Evolutionary conservation across 495 filamentous ascomycete species (phyloP).

Genomic region (Penicillium pancosmium): DNA sequence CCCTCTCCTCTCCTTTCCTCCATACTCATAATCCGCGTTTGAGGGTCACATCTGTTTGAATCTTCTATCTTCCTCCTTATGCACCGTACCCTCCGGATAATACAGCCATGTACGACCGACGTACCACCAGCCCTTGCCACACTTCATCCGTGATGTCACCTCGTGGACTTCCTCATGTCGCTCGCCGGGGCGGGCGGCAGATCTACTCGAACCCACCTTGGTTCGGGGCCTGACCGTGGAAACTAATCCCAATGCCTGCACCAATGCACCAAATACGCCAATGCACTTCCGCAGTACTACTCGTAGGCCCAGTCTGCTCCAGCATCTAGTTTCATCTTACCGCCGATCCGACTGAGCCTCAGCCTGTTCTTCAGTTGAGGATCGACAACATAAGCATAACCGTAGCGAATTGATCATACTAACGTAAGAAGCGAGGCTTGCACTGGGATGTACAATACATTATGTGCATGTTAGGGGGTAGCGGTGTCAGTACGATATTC

Average conservation of each 20-base stretch:
- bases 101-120: slow-evolving; percentile 1
- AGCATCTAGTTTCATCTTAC: no score
- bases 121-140: background rate
- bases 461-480: no score
- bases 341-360: no score
- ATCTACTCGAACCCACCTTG: background rate
- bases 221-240: background rate
- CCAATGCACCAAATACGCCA: background rate
- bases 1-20: slow-evolving; percentile 5
- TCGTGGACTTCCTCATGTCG: background rate
- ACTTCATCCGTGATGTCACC: slow-evolving; percentile 7
- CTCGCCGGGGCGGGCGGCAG: background rate
- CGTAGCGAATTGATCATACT: background rate
- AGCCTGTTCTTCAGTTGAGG: no score
- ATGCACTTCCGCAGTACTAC: no score
- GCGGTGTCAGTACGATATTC: background rate
- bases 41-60: slow-evolving; percentile 1
- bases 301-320: no score
- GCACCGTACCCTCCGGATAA: slow-evolving; percentile 2
- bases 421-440: background rate
- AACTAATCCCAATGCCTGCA: background rate
- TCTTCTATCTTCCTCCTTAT: background rate
- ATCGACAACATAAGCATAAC: no score
- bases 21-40: slow-evolving; percentile 1
- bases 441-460: no score